Conservation (phyloP, 495 filamentous ascomycete species). For the Talaromyces ruber region DNA sequence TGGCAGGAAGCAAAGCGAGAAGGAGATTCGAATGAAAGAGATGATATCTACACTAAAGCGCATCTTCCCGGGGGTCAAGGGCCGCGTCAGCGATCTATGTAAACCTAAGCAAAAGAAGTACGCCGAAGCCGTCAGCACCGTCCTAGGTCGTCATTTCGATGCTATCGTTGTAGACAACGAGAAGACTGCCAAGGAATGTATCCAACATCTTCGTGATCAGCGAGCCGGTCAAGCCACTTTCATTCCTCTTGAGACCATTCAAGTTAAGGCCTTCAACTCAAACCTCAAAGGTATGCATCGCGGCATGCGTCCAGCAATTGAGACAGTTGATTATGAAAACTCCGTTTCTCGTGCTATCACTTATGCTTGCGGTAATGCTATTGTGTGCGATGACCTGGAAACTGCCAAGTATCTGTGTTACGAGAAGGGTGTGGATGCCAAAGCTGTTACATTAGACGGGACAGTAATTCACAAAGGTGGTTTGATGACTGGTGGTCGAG, state of each 20-base stretch:
- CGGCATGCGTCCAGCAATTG: constrained; percentile 82
- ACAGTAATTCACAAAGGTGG: constrained; percentile 95
- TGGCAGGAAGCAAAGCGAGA: constrained; percentile 73
- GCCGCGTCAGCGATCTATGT: constrained; percentile 85
- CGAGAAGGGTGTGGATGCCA: constrained; percentile 74
- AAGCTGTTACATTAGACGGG: constrained; percentile 88
- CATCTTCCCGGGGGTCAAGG: constrained; percentile 85
- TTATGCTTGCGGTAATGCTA: constrained; percentile 90
- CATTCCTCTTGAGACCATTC: constrained; percentile 93
- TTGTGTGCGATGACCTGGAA: constrained; percentile 81
- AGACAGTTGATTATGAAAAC: constrained; percentile 90
- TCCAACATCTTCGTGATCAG: constrained; percentile 88
- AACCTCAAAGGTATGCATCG: constrained; percentile 83
- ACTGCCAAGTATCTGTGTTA: constrained; percentile 88
- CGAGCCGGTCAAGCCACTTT: constrained; percentile 79
- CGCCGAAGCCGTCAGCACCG: constrained; percentile 83
- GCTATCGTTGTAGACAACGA: constrained; percentile 94
- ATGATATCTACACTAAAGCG: constrained; percentile 78
- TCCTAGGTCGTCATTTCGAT: constrained; percentile 88
- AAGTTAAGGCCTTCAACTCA: constrained; percentile 79
- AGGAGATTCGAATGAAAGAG: constrained; percentile 66
- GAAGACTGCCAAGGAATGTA: constrained; percentile 87
- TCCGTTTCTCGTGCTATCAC: constrained; percentile 83
- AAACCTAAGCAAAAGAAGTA: constrained; percentile 95
- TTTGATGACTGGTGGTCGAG: constrained; percentile 89